A percentile compares a stretch with the other conserved stretches of the same genome.
phyloP scores from a whole-genome alignment of 1,139 yeast genomes.

The Saccharomycopsis hybrid region DNA sequence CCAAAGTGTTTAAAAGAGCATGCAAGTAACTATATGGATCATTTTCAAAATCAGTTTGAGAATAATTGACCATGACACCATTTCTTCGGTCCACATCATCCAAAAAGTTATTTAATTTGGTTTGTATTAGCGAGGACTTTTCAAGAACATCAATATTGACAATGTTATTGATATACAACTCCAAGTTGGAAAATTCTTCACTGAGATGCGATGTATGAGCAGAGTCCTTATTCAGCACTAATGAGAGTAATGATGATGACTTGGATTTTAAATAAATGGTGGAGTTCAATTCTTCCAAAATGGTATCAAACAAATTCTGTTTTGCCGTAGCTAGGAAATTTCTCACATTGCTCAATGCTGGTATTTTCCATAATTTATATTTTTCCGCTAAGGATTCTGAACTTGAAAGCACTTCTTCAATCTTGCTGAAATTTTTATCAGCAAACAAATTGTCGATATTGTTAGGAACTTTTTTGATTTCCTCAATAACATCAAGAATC shows the following conservation, averaged over 20 bases:
- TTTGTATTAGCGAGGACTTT: slow-evolving; percentile 35
- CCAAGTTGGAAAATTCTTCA: slow-evolving; percentile 41
- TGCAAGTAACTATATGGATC: slow-evolving; percentile 54
- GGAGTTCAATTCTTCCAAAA: slow-evolving; percentile 70
- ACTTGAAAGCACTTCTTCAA: slow-evolving; percentile 53
- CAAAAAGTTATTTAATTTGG: slow-evolving; percentile 40
- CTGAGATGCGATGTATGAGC: slow-evolving; percentile 12
- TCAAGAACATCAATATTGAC: slow-evolving; percentile 53
- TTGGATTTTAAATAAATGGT: slow-evolving; percentile 59
- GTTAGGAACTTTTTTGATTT: slow-evolving; percentile 52
- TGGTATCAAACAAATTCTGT: slow-evolving; percentile 58
- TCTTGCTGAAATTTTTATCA: slow-evolving; percentile 63
- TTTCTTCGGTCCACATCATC: slow-evolving; percentile 29
- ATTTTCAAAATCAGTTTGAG: slow-evolving; percentile 32
- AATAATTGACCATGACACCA: slow-evolving; percentile 24
- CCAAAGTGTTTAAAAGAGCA: slow-evolving; percentile 50
- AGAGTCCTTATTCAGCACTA: slow-evolving; percentile 14
- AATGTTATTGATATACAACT: slow-evolving; percentile 48
- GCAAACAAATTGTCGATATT: slow-evolving; percentile 58
- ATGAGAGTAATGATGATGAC: slow-evolving; percentile 24
- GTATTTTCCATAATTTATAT: slow-evolving; percentile 55
- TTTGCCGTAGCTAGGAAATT: slow-evolving; percentile 58
- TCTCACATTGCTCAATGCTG: slow-evolving; percentile 52
- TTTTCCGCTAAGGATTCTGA: slow-evolving; percentile 53
- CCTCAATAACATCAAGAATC: slow-evolving; percentile 63